Base-by-base conservation (phyloP, 1,139 yeast genomes). In the Hyphopichia fennica region DNA sequence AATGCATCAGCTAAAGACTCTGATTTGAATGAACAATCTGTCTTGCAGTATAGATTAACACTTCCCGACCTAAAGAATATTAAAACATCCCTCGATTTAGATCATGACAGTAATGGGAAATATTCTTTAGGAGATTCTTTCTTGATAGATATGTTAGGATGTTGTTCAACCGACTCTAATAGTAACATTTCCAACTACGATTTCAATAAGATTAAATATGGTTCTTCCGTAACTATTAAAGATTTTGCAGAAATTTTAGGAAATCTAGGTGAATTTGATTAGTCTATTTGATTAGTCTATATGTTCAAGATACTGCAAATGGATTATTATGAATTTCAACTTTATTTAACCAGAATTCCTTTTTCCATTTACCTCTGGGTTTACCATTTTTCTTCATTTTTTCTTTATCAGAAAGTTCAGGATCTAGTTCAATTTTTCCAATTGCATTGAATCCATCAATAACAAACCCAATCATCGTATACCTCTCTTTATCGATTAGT, bases 181-280 rank as follows among this genome's bases (percentile, higher is more conserved):
- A 77, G 73, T 0, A 52, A 54, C n/a, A 41, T 62, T 4, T 47
- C 62, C 17, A 69, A 63, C 45, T 72, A 63, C 44, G 65, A 63
- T 43, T 58, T 64, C 17, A 48, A 57, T 16, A 59, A 56, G 40
- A 47, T 55, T 2, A 58, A 60, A 38, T 41, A 46, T 9, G 75
- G 74, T 0, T 51, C 69, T 3, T 54, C 54, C 39, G 59, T 72
- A 5, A 49, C 53, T 5, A 63, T 72, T 40, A 72, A 69, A 46
- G 77, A 70, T 43, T 72, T 73, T 57, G 77, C 75, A 1, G 73
- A 65, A 46, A 65, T 72, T 4, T 48, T 72, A 34, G 78, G 77
- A 1, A 62, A 59, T 29, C 45, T 72, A 15, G 78, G 77, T 1
- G 77, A 72, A 47, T 54, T 62, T 11, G 65, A 59, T 29, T 60